Evolutionary conservation across 1,284 basidiomycete species (phyloP).

Genomic region (Irpex rosettiformis): DNA sequence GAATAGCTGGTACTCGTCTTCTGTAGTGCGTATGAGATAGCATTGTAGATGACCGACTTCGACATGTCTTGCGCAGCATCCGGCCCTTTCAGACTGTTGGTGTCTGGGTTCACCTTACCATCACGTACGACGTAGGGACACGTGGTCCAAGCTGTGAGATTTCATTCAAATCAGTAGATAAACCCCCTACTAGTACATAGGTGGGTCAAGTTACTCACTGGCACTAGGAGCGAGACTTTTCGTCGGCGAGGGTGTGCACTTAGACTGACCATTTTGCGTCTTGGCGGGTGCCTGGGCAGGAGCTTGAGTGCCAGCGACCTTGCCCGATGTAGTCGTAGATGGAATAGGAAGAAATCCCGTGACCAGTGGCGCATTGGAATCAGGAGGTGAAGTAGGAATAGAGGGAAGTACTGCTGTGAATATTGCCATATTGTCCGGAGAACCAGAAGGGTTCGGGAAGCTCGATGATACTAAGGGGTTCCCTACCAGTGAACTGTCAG

Average conservation of each 20-base stretch:
- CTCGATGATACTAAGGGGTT: background rate
- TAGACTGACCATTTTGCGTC: constrained; percentile 18
- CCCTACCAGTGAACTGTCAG: background rate
- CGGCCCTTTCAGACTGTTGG: constrained; percentile 50
- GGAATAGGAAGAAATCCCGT: constrained; percentile 5
- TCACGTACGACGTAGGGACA: constrained; percentile 59
- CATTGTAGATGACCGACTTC: constrained; percentile 60
- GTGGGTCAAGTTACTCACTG: constrained; percentile 13
- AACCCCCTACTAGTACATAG: constrained; percentile 1
- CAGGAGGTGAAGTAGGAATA: constrained; percentile 8
- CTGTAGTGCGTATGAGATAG: constrained; percentile 51
- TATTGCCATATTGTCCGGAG: background rate
- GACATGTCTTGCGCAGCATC: constrained; percentile 50
- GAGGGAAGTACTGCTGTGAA: background rate
- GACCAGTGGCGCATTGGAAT: constrained; percentile 15
- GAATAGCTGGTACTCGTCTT: constrained; percentile 35
- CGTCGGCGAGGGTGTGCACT: constrained; percentile 37
- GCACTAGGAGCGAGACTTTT: constrained; percentile 33
- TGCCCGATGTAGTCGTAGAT: constrained; percentile 12
- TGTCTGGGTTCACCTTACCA: constrained; percentile 69
- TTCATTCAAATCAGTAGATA: background rate
- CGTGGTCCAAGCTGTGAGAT: constrained; percentile 51
- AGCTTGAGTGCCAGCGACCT: constrained; percentile 23
- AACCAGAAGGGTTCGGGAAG: background rate
- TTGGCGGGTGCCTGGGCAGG: constrained; percentile 29